A percentile compares a stretch with the other conserved stretches of the same genome.
These are phyloP conservation scores for Rhizoctonia solani DNA, from an alignment of 1,284 basidiomycete genomes.

Conservation along the genomic window DNA sequence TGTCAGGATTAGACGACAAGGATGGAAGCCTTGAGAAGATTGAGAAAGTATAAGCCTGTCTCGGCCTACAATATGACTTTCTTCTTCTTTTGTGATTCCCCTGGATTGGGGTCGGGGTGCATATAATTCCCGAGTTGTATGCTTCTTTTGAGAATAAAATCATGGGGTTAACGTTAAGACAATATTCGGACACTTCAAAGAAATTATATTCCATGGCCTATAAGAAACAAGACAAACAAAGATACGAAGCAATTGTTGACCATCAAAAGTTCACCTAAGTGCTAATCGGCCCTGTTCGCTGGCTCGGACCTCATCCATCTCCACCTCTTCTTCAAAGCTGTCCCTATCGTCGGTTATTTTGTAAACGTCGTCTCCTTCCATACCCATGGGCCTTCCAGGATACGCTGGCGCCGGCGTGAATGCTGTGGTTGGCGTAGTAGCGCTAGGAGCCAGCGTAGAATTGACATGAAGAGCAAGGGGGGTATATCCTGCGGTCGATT, in stretches of 20 bases:
- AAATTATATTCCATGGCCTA: background rate
- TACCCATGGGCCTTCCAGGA: conserved; percentile 16
- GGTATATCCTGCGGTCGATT: conserved; percentile 19
- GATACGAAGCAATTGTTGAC: background rate
- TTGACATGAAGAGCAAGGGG: conserved; percentile 8
- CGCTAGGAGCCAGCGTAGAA: conserved; percentile 2
- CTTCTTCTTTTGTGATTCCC: background rate
- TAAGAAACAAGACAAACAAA: conserved; percentile 2
- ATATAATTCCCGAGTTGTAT: background rate
- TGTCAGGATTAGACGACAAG: conserved; percentile 8
- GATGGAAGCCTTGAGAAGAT: conserved; percentile 19
- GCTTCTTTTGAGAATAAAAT: background rate
- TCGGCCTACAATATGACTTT: background rate
- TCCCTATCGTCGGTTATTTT: conserved; percentile 30
- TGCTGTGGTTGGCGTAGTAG: conserved; percentile 19
- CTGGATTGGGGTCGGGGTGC: background rate
- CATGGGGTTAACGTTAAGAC: background rate
- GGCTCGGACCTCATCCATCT: conserved; percentile 22
- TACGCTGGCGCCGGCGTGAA: conserved; percentile 30
- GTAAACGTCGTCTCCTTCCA: conserved; percentile 17
- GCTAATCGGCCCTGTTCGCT: conserved; percentile 3
- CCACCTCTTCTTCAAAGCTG: conserved; percentile 32
- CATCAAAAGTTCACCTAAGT: background rate
- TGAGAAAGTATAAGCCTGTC: background rate
- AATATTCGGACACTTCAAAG: background rate